Evolutionary conservation across 805 yeast genomes (phyloP).

Genomic region (Ogataea pignaliae): DNA sequence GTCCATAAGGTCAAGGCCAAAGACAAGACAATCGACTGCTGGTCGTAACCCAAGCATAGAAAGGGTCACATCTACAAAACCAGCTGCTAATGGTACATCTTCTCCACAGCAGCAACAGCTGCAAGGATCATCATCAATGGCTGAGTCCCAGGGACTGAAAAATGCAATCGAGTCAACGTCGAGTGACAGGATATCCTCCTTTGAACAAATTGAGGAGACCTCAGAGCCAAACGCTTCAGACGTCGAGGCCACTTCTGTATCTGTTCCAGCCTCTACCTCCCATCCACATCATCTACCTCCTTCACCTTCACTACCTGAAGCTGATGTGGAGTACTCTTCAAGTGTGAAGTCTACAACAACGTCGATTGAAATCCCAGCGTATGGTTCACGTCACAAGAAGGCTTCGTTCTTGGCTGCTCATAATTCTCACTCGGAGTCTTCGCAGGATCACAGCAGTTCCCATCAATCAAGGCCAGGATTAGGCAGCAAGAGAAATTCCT

Average conservation of each 20-base stretch:
- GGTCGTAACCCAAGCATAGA: too few relatives aligned
- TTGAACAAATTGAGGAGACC: too few relatives aligned
- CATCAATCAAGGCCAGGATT: slow-evolving; percentile 6
- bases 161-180: too few relatives aligned
- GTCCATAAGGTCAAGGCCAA: slow-evolving; percentile 2
- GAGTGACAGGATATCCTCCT: too few relatives aligned
- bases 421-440: slow-evolving; percentile 3
- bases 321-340: slow-evolving; percentile 16
- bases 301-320: not conserved
- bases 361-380: slow-evolving; percentile 29
- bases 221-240: too few relatives aligned
- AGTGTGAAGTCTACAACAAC: slow-evolving; percentile 24
- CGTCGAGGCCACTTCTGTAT: too few relatives aligned
- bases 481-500: not conserved
- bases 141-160: too few relatives aligned
- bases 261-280: slow-evolving; percentile 1
- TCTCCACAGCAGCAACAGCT: not conserved
- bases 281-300: not conserved
- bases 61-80: not conserved
- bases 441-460: not conserved
- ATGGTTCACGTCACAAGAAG: slow-evolving; percentile 4
- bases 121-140: too few relatives aligned
- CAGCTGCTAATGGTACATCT: not conserved
- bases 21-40: not conserved
- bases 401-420: not conserved